Conservation (phyloP, 345 rosid species). For the Hibiscus tridactylites region DNA sequence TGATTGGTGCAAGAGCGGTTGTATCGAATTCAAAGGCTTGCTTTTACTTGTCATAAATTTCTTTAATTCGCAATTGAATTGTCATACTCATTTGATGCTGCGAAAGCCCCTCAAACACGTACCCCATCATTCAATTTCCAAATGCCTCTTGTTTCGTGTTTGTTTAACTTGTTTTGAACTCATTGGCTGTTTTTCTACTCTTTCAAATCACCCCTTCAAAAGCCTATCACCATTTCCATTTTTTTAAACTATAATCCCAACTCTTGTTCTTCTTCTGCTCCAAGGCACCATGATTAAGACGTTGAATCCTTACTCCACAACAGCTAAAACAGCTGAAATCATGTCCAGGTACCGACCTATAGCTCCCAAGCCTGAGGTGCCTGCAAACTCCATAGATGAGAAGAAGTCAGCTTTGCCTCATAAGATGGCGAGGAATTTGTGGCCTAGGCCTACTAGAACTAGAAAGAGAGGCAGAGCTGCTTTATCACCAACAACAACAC, state of each 20-base stretch:
- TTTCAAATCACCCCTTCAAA: conserved; percentile 4
- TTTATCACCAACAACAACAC: conserved; percentile 23
- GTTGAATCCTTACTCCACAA: conserved; percentile 38
- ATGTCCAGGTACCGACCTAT: conserved; percentile 91
- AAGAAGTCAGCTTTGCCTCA: conserved; percentile 43
- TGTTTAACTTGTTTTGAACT: conserved; percentile 26
- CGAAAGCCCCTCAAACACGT: conserved; percentile 52
- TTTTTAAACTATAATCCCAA: not conserved
- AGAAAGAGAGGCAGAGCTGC: conserved; percentile 77
- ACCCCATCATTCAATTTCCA: conserved; percentile 55
- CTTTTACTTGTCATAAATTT: not conserved
- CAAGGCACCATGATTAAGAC: conserved; percentile 57
- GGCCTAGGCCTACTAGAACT: conserved; percentile 85
- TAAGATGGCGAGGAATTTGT: conserved; percentile 63
- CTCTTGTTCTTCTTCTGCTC: not conserved
- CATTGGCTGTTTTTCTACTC: conserved; percentile 22
- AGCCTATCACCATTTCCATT: not conserved
- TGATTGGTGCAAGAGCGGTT: conserved; percentile 28
- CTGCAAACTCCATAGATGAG: conserved; percentile 16
- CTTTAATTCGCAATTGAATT: not conserved
- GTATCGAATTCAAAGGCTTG: not conserved
- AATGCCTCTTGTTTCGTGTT: conserved; percentile 25
- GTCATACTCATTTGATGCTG: conserved; percentile 27
- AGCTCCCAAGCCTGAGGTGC: conserved; percentile 75
- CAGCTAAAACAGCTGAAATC: conserved; percentile 85